These are phyloP conservation scores for Calocera viscosa DNA, from an alignment of 768 basidiomycete genomes.

Conservation along the genomic window DNA sequence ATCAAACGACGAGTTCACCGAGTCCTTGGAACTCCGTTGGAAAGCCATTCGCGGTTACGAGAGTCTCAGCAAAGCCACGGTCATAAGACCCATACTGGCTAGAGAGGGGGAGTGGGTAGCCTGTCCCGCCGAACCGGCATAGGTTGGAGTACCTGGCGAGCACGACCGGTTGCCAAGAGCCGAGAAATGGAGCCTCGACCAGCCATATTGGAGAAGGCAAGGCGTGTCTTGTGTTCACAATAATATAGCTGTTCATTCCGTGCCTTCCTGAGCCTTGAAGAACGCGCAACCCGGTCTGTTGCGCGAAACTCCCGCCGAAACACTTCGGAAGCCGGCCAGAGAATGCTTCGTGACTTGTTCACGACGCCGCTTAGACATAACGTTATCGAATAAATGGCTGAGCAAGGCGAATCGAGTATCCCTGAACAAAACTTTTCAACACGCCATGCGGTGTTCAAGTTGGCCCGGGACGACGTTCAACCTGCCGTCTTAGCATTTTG, in stretches of 20 bases:
- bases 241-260: neutral
- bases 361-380: neutral
- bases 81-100: neutral
- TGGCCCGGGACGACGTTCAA: neutral
- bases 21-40: neutral
- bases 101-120: neutral
- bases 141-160: neutral
- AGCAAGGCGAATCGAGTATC: neutral
- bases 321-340: constrained; percentile 1
- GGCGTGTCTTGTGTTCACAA: neutral
- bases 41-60: neutral
- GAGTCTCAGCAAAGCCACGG: neutral
- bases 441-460: neutral
- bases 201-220: neutral
- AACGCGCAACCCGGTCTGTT: neutral
- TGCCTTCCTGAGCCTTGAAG: neutral
- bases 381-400: neutral
- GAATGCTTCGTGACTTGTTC: neutral
- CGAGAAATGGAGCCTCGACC: neutral
- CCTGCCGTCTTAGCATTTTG: neutral
- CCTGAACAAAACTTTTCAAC: too few species aligned
- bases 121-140: neutral
- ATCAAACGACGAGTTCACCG: neutral
- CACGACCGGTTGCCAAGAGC: neutral
- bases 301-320: neutral